phyloP scores from a whole-genome alignment of 805 yeast genomes.

The Saturnispora besseyi region DNA sequence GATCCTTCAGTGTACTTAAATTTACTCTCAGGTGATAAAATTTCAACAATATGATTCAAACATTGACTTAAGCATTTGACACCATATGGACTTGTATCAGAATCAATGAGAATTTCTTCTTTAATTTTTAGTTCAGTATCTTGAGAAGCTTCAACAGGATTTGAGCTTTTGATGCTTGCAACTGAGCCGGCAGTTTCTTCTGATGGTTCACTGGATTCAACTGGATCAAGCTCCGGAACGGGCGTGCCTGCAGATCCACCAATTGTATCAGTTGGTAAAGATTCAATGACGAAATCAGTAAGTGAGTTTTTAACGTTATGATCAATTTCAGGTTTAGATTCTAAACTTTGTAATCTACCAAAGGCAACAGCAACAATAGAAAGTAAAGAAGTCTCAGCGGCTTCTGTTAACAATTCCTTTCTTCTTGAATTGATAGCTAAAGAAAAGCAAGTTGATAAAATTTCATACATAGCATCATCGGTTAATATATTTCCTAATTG shows the following conservation, averaged over 20 bases:
- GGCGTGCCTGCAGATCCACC: slow-evolving; percentile 34
- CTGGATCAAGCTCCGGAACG: background rate
- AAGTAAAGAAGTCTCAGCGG: slow-evolving; percentile 78
- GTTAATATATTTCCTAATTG: slow-evolving; percentile 57
- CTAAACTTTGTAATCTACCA: slow-evolving; percentile 46
- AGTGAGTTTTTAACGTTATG: slow-evolving; percentile 25
- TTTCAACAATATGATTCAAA: slow-evolving; percentile 63
- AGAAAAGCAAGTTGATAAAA: slow-evolving; percentile 82
- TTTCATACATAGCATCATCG: slow-evolving; percentile 79
- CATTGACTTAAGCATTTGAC: slow-evolving; percentile 69
- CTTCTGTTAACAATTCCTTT: slow-evolving; percentile 77
- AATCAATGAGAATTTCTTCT: slow-evolving; percentile 11
- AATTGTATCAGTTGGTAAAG: slow-evolving; percentile 49
- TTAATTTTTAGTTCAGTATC: background rate
- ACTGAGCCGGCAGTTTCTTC: background rate
- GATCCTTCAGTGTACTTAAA: slow-evolving; percentile 82
- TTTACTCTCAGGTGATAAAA: slow-evolving; percentile 75
- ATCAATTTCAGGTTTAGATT: slow-evolving; percentile 24
- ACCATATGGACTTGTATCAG: slow-evolving; percentile 49
- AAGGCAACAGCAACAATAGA: slow-evolving; percentile 64
- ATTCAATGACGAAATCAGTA: slow-evolving; percentile 19
- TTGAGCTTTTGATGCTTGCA: background rate
- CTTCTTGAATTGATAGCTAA: slow-evolving; percentile 88
- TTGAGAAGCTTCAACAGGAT: background rate
- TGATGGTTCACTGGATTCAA: background rate